These are phyloP conservation scores for Puccinia sorghi DNA, from an alignment of 1,284 basidiomycete species.

Conservation along the genomic window DNA sequence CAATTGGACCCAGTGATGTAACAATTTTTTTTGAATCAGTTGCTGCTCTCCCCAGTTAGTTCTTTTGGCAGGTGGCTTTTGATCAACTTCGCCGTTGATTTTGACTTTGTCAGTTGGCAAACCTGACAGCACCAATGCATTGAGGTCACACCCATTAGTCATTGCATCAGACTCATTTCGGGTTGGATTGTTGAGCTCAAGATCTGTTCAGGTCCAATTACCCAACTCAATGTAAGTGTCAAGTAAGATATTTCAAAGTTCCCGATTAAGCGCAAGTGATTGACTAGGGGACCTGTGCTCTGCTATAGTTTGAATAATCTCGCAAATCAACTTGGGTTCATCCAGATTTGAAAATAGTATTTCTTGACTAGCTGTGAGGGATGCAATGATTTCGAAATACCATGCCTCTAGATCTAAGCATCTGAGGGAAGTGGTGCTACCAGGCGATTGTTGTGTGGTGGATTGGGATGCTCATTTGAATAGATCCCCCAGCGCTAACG, in stretches of 20 bases:
- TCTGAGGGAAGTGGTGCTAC: no score
- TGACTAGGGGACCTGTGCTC: slow-evolving; percentile 55
- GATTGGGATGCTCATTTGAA: slow-evolving; percentile 84
- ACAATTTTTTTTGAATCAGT: no score
- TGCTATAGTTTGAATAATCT: slow-evolving; percentile 67
- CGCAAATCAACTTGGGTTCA: slow-evolving; percentile 70
- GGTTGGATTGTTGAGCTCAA: slow-evolving; percentile 61
- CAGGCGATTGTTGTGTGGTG: no score
- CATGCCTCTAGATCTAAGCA: no score
- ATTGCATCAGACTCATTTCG: slow-evolving; percentile 61
- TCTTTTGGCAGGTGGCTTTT: no score
- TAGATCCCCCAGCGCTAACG: slow-evolving; percentile 91
- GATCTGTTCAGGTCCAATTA: slow-evolving; percentile 72
- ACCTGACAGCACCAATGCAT: slow-evolving; percentile 78
- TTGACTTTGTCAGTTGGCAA: slow-evolving; percentile 72
- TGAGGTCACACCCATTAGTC: slow-evolving; percentile 70
- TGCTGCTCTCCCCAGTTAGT: no score
- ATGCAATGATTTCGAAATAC: no score
- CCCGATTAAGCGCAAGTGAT: slow-evolving; percentile 66
- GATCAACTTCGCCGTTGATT: no score
- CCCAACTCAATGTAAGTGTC: slow-evolving; percentile 80
- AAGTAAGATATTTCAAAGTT: slow-evolving; percentile 73
- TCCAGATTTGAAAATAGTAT: slow-evolving; percentile 68
- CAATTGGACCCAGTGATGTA: no score
- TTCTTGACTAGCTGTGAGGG: no score